A percentile compares a stretch with the other conserved stretches of the same genome.
phyloP scores from a whole-genome alignment of 2,329 filamentous ascomycete species.

The Cercospora brassicicola region DNA sequence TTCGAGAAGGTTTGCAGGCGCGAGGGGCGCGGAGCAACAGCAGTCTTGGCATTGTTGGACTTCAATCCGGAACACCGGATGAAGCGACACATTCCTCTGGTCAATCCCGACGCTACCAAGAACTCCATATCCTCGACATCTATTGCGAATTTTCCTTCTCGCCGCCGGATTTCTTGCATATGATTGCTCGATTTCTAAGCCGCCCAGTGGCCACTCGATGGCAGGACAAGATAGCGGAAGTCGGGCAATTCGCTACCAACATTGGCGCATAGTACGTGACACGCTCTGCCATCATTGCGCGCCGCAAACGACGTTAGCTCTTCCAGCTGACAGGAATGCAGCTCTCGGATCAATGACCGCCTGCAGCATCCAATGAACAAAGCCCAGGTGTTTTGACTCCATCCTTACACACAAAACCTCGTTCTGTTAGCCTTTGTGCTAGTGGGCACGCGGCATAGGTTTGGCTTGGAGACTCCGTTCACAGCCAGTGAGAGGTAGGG shows the following conservation, averaged over 20 bases:
- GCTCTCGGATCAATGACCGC: not conserved
- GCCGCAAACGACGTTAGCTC: not conserved
- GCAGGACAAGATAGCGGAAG: not conserved
- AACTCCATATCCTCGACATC: not conserved
- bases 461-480: not conserved
- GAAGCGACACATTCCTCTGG: not conserved
- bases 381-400: not conserved
- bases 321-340: not conserved
- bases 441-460: not conserved
- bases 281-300: constrained; percentile 5
- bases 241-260: not conserved
- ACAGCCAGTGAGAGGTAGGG: not conserved
- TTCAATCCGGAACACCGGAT: not conserved
- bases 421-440: not conserved
- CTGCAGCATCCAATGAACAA: constrained; percentile 1
- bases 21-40: not conserved
- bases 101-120: not conserved
- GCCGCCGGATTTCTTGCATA: not conserved
- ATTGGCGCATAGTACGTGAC: constrained; percentile 2
- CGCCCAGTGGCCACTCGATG: not conserved
- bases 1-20: not conserved
- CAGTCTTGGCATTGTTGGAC: not conserved
- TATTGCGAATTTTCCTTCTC: not conserved
- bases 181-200: not conserved
- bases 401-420: not conserved